Evolutionary conservation across 2,329 filamentous ascomycete genomes (phyloP), one percentile per base, ranked within the genome.

Genomic region (Monosporascus sp.): DNA sequence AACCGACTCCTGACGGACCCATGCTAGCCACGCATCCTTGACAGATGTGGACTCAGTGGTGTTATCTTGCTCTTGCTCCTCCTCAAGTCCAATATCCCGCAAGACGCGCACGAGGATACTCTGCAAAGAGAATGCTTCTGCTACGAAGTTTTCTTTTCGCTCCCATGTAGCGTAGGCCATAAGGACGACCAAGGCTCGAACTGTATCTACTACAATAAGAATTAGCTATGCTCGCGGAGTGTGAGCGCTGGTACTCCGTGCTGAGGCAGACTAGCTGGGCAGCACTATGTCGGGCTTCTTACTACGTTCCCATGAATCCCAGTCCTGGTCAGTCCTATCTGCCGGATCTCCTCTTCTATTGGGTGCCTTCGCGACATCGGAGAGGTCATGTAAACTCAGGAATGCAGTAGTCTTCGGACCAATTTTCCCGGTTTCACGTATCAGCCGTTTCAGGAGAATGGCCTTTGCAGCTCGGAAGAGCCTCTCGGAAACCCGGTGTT

Each of bases 91-190:
- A 1, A 69, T 48, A 17, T 71, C 68, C 0, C 69, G 65, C 0
- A 72, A 58, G 16, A 70, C 58, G 11, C 71, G 68, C 0, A 67
- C 65, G 1, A 73, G 58, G 2, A 71, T 60, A 1, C 61, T 62
- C 9, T 72, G 70, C 0, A 72, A 37, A 0, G 57, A 56, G 19
- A 72, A 72, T 0, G 70, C 69, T 37, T 72, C 70, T 16, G 69
- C 65, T 1, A 72, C 54, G 9, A 72, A 60, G 0, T 58, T 48
- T 11, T 61, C 60, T 38, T 69, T 67, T 1, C 64, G 63, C 11
- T 72, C 70, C 70, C 70, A 72, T 0, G 70, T 72, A 0, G 70
- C 70, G 31, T 65, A 72, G 1, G 66, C 70, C 70, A 72, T 72
- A 7, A 73, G 63, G 1, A 65, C 63, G 6, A 72, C 65, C 7